phyloP scores from a whole-genome alignment of 805 yeast species.

The Candida namnaoensis region DNA sequence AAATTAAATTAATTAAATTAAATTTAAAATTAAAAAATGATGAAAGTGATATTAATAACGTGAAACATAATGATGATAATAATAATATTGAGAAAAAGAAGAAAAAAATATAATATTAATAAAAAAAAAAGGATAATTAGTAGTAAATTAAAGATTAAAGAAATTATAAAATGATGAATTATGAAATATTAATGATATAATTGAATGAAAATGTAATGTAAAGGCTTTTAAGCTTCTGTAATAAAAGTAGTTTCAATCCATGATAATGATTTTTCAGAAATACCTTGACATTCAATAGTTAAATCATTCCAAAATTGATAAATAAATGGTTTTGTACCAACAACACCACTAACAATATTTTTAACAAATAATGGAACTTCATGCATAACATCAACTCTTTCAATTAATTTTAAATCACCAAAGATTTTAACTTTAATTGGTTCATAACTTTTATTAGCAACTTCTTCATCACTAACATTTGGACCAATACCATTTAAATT shows the following conservation, averaged over 20 bases:
- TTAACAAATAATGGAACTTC: conserved; percentile 94
- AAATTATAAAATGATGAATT: too few relatives aligned
- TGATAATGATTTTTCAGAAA: conserved; percentile 52
- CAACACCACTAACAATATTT: conserved; percentile 86
- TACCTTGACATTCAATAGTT: conserved; percentile 32
- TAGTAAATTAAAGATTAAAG: too few relatives aligned
- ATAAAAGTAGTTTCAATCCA: conserved; percentile 82
- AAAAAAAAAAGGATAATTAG: too few relatives aligned
- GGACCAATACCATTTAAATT: conserved; percentile 41
- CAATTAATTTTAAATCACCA: conserved; percentile 65
- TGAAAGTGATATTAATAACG: too few relatives aligned
- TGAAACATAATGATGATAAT: too few relatives aligned
- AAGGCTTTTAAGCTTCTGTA: conserved; percentile 16
- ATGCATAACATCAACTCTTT: conserved; percentile 95
- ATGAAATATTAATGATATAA: not conserved
- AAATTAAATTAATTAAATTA: too few relatives aligned
- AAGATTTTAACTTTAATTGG: conserved; percentile 37
- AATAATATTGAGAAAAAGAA: too few relatives aligned
- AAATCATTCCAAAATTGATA: conserved; percentile 79
- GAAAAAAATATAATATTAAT: too few relatives aligned
- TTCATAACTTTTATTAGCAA: conserved; percentile 24
- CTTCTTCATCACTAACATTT: conserved; percentile 32
- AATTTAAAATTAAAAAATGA: too few relatives aligned
- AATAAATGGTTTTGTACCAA: conserved; percentile 94
- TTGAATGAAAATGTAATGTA: not conserved